These are phyloP conservation scores for Mycosphaerella arachidis DNA, from an alignment of 2,329 filamentous ascomycete species.

Conservation along the genomic window DNA sequence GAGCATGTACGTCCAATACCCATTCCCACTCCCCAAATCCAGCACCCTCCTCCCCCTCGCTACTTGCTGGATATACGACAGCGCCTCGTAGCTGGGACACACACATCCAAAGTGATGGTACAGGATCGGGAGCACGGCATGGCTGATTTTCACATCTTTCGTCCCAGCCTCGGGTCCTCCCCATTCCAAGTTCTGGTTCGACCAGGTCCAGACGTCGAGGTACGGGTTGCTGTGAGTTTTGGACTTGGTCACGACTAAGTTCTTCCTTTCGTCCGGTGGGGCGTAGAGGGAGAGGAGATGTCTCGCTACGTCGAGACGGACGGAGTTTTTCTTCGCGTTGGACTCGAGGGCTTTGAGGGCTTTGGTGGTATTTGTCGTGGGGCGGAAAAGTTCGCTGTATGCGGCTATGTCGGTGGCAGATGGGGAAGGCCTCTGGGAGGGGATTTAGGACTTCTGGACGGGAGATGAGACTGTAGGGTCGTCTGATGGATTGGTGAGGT, in stretches of 20 bases:
- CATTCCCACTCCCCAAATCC: conserved; percentile 67
- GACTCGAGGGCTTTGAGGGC: conserved; percentile 59
- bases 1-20: conserved; percentile 72
- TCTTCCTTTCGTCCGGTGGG: conserved; percentile 40
- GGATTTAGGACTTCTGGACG: conserved; percentile 19
- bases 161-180: conserved; percentile 55
- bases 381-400: conserved; percentile 63
- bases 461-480: conserved; percentile 9
- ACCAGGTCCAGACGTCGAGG: conserved; percentile 63
- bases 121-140: conserved; percentile 66
- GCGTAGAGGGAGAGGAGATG: conserved; percentile 54
- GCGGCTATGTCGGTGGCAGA: conserved; percentile 57
- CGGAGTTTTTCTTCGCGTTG: conserved; percentile 62
- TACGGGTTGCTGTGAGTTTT: conserved; percentile 59
- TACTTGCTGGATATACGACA: conserved; percentile 57
- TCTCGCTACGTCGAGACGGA: conserved; percentile 53
- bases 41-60: conserved; percentile 51
- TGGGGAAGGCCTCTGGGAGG: conserved; percentile 41
- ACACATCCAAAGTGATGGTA: conserved; percentile 78
- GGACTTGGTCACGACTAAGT: conserved; percentile 38
- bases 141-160: conserved; percentile 51
- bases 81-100: conserved; percentile 62
- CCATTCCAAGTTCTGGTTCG: conserved; percentile 61
- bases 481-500: neutral
- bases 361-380: conserved; percentile 55